These are phyloP conservation scores for Venturiaceae sp. DNA, from an alignment of 2,329 filamentous ascomycete species.

Conservation along the genomic window DNA sequence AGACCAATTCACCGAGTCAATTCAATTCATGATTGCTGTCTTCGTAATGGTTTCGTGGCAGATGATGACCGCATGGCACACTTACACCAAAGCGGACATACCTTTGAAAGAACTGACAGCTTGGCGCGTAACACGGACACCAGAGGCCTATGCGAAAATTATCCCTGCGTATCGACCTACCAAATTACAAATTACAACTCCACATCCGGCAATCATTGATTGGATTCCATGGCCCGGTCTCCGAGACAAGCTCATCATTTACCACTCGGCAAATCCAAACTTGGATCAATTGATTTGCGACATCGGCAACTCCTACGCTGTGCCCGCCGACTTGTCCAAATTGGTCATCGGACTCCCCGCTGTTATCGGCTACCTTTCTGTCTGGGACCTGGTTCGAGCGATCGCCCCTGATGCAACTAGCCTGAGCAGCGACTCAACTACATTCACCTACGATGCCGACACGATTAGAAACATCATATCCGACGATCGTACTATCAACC, in stretches of 20 bases:
- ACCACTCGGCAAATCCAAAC: not conserved
- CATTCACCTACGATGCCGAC: not conserved
- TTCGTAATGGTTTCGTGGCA: too few relatives aligned
- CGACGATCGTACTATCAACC: not conserved
- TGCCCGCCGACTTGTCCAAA: not conserved
- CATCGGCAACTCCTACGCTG: not conserved
- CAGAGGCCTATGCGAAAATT: too few relatives aligned
- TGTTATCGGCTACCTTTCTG: not conserved
- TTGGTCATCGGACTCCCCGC: not conserved
- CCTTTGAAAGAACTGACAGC: too few relatives aligned
- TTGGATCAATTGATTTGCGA: not conserved
- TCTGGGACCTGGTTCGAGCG: not conserved
- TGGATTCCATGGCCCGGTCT: not conserved
- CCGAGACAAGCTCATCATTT: not conserved
- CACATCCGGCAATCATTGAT: not conserved
- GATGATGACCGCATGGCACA: too few relatives aligned
- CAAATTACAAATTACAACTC: not conserved
- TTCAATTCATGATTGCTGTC: too few relatives aligned
- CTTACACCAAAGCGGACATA: too few relatives aligned
- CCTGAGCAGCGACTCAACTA: not conserved
- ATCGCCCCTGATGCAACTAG: not conserved
- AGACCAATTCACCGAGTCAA: too few relatives aligned
- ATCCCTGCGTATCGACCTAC: too few relatives aligned
- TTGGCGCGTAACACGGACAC: too few relatives aligned
- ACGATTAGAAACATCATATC: not conserved